Base-by-base conservation (phyloP, 805 yeast species). In the Spencermartinsiella europaea region DNA sequence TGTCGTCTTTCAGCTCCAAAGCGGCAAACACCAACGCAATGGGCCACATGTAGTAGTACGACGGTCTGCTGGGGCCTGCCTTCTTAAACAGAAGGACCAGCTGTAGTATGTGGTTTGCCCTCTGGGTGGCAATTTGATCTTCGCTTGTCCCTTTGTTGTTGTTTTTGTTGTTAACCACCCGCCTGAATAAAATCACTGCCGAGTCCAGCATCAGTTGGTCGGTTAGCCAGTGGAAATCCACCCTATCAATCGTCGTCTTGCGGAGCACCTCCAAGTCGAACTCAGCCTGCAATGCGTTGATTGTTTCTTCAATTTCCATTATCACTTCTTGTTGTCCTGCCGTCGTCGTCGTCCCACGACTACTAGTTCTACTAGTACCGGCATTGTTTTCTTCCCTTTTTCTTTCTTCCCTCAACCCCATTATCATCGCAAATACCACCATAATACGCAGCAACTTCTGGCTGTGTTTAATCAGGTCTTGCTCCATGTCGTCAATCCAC, bases 11-110 rank as follows among this genome's bases (percentile, higher is more conserved):
- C 15, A 37, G 21, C 40, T 37, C 40, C 5, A 37, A 5, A 7
- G 22, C 21, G 17, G 40, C 40, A 14, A 37, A 20, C 22, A 37
- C 40, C 21, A 37, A 20, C 10, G 40, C 22, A 7, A 37, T 17
- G 14, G 40, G 40, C 40, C 40, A 37, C 21, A 37, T 25, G 31
- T 25, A 25, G 31, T 25, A 25, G 12, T 25, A 25, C 31, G 31
- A 25, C 31, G 31, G 31, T 7, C 31, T 7, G 31, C 12, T 25
- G 7, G 31, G 31, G 7, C 31, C 31, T 7, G 31, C 31, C 31
- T 12, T 25, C 12, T 25, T 25, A 12, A 25, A 25, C 12, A 25
- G 31, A 7, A 25, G 31, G 7, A 25, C 31, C 31, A 25, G 31
- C 31, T 25, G 31, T 25, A 25, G 12, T 7, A 25, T 25, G 31